A percentile compares a stretch with the other conserved stretches of the same genome.
Conservation (phyloP, 108 stramenopile genomes). For the Craspedostauros australis region DNA sequence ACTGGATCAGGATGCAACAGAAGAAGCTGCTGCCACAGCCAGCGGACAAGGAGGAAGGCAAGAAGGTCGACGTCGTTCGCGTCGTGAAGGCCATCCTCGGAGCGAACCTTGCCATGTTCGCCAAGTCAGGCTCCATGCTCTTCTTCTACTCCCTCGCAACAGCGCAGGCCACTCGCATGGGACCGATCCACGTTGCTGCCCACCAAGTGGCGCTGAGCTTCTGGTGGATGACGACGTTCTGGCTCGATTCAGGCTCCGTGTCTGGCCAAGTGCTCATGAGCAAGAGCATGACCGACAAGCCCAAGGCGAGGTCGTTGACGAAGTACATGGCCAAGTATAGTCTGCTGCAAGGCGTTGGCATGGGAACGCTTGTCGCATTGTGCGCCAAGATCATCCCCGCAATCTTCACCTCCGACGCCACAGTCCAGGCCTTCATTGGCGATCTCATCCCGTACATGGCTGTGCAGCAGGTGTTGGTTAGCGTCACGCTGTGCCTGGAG, state of each 20-base stretch:
- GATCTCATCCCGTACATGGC: conserved; percentile 23
- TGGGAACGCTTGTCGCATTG: conserved; percentile 5
- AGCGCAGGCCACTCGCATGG: conserved; percentile 46
- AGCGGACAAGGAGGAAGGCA: not conserved
- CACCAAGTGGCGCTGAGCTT: conserved; percentile 46
- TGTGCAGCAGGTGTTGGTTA: conserved; percentile 28
- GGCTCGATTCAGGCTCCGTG: conserved; percentile 22
- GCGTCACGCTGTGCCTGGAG: conserved; percentile 27
- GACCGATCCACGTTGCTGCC: conserved; percentile 41
- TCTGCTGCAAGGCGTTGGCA: conserved; percentile 13
- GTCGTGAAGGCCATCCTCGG: conserved; percentile 19
- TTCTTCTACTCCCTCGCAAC: conserved; percentile 60
- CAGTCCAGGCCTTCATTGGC: conserved; percentile 7
- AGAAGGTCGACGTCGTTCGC: too few species aligned
- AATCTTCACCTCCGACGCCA: conserved; percentile 22
- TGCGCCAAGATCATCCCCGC: conserved; percentile 7
- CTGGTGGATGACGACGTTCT: conserved; percentile 39
- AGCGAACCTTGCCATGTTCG: conserved; percentile 36
- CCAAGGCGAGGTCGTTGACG: conserved; percentile 4
- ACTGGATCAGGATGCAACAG: conserved; percentile 20
- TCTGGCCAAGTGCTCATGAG: conserved; percentile 22
- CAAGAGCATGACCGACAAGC: conserved; percentile 28
- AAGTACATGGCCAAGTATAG: conserved; percentile 21
- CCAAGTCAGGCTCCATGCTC: conserved; percentile 41
- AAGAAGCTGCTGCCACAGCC: conserved; percentile 20